Evolutionary conservation across 257 asterid species (phyloP).

Genomic region (Apocynum venetum): DNA sequence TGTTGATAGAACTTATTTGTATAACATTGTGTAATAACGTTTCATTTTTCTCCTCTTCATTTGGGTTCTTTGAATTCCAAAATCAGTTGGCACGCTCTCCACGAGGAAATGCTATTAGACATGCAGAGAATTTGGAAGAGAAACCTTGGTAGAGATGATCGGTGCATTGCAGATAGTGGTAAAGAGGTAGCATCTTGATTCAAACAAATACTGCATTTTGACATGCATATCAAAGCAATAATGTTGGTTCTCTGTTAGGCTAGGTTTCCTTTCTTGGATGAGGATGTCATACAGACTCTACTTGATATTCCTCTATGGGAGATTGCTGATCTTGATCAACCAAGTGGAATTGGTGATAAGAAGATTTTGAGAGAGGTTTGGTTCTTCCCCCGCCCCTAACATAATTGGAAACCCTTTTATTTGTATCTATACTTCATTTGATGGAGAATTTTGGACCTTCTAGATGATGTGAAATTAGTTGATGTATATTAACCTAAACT

Average conservation of each 20-base stretch:
- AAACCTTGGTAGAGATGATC: slow-evolving; percentile 95
- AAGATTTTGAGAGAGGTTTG: slow-evolving; percentile 81
- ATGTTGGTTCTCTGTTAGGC: slow-evolving; percentile 42
- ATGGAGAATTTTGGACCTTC: neutral
- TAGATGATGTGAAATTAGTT: neutral
- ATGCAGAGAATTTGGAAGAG: slow-evolving; percentile 98
- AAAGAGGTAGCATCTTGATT: slow-evolving; percentile 63
- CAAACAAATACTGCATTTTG: slow-evolving; percentile 6
- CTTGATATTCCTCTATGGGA: slow-evolving; percentile 94
- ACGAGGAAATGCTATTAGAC: slow-evolving; percentile 91
- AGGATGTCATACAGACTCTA: slow-evolving; percentile 73
- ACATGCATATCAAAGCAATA: slow-evolving; percentile 7
- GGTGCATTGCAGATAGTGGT: slow-evolving; percentile 85
- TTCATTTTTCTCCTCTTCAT: neutral
- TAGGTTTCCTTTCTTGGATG: slow-evolving; percentile 91
- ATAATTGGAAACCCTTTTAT: neutral
- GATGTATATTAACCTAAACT: neutral
- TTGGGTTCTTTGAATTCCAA: slow-evolving; percentile 7
- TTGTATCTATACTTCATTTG: neutral
- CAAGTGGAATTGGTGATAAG: slow-evolving; percentile 88
- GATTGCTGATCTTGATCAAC: slow-evolving; percentile 80
- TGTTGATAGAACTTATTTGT: neutral
- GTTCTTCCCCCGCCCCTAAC: neutral
- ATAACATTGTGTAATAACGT: slow-evolving; percentile 2
- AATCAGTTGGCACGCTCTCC: slow-evolving; percentile 78